These are phyloP conservation scores for Cyberlindnera saturnus DNA, from an alignment of 805 yeast genomes.

Conservation along the genomic window DNA sequence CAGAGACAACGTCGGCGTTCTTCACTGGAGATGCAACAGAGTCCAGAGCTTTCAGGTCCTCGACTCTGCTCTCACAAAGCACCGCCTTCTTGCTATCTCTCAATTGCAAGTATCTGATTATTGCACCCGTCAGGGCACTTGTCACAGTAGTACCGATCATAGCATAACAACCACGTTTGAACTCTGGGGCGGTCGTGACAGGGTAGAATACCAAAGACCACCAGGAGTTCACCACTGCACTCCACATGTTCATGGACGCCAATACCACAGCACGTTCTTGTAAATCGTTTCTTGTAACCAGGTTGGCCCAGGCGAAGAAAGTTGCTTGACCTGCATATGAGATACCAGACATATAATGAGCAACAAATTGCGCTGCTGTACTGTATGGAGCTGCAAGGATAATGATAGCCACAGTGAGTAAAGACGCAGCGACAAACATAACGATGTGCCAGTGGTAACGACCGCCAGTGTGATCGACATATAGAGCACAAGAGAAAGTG, in stretches of 20 bases:
- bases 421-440: constrained; percentile 33
- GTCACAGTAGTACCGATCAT: constrained; percentile 46
- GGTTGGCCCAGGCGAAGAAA: constrained; percentile 59
- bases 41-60: no score
- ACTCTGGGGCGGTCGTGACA: constrained; percentile 46
- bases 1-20: constrained; percentile 1
- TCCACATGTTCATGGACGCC: constrained; percentile 62
- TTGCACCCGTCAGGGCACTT: constrained; percentile 33
- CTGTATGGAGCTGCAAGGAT: constrained; percentile 35
- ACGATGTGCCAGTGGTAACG: constrained; percentile 49
- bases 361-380: constrained; percentile 38
- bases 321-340: constrained; percentile 56
- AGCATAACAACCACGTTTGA: constrained; percentile 48
- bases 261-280: constrained; percentile 60
- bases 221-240: constrained; percentile 60
- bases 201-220: constrained; percentile 50
- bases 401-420: constrained; percentile 43
- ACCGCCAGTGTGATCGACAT: constrained; percentile 36
- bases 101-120: constrained; percentile 38
- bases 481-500: constrained; percentile 37
- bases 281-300: constrained; percentile 50
- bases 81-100: constrained; percentile 23
- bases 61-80: no score
- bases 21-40: not conserved
- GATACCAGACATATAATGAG: constrained; percentile 50